A percentile compares a stretch with the other conserved stretches of the same genome.
Evolutionary conservation across 768 basidiomycete species (phyloP).

Genomic region (Kwoniella dendrophila): DNA sequence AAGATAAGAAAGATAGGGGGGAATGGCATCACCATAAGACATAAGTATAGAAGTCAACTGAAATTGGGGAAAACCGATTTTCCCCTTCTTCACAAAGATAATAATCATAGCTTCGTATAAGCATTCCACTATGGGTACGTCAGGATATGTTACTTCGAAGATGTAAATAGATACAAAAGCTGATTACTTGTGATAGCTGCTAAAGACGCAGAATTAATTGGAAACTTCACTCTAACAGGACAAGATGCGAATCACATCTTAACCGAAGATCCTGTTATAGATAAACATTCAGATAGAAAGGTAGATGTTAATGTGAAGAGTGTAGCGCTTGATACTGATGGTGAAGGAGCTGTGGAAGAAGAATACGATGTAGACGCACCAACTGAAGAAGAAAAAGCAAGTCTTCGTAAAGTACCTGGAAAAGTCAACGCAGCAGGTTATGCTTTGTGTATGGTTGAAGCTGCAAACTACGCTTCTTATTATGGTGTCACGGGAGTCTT

Average conservation of each 20-base stretch:
- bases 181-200: conserved; percentile 6
- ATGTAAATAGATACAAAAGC: background rate
- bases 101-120: too few relatives aligned
- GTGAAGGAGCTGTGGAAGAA: background rate
- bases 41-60: too few relatives aligned
- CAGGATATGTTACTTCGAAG: background rate
- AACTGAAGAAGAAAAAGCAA: conserved; percentile 25
- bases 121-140: background rate
- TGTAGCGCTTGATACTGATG: background rate
- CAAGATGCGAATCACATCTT: conserved; percentile 16
- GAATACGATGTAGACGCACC: background rate
- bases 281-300: too few relatives aligned
- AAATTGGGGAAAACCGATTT: too few relatives aligned
- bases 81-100: too few relatives aligned
- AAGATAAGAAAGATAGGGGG: too few relatives aligned
- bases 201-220: conserved; percentile 12
- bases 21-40: too few relatives aligned
- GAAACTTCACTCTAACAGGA: conserved; percentile 18
- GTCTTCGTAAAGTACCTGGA: conserved; percentile 38
- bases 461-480: conserved; percentile 39
- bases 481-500: conserved; percentile 35
- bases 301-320: too few relatives aligned
- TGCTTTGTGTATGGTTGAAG: conserved; percentile 48
- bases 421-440: conserved; percentile 35
- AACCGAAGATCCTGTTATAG: background rate